Base-by-base conservation (phyloP, 225 moss, liverwort and hornwort species). In the Bryum argenteum region DNA sequence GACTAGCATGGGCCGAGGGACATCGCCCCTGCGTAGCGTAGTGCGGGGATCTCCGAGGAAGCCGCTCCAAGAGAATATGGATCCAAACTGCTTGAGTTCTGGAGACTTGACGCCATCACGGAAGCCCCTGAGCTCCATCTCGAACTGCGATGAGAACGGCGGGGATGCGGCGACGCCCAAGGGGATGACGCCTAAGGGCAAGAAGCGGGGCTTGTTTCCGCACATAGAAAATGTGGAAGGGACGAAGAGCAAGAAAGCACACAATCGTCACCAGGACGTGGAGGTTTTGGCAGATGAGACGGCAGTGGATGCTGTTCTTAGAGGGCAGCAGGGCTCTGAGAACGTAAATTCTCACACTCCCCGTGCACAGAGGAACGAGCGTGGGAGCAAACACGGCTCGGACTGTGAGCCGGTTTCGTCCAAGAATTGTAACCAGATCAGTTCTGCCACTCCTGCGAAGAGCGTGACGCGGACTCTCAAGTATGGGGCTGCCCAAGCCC, bases 101-200 rank as follows among this genome's bases (percentile, higher is more conserved):
- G 93, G 93, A 42, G 79, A 70, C n/a, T 22, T 79, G 66, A 82
- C 85, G 21, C 89, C 87, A 58, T 65, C 79, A 56, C 79, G 95
- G 43, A 91, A 87, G 64, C 93, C 95, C 19, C 73, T 93, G 62
- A 81, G 93, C 54, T 85, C 91, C 41, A 93, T 93, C 56, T 77
- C 89, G 23, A 93, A 93, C 68, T 79, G 79, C 9, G 84, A 84
- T 51, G 87, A 82, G 52, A 80, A 79, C 59, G 81, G 71, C 54
- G 69, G 52, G 43, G 73, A 82, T 18, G 65, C 71, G 67, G 83
- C 72, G 39, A 86, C 80, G 67, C 52, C 47, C 77, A 82, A 84
- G 11, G 60, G 69, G 5, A 42, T 71, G 58, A 84, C 87, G 67
- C 77, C 84, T 9, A 83, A 83, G 57, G 88, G 77, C 73, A 93